A percentile compares a stretch with the other conserved stretches of the same genome.
These are phyloP conservation scores for Dictyophora rubrovolvata DNA, from an alignment of 768 basidiomycete genomes.

Conservation along the genomic window DNA sequence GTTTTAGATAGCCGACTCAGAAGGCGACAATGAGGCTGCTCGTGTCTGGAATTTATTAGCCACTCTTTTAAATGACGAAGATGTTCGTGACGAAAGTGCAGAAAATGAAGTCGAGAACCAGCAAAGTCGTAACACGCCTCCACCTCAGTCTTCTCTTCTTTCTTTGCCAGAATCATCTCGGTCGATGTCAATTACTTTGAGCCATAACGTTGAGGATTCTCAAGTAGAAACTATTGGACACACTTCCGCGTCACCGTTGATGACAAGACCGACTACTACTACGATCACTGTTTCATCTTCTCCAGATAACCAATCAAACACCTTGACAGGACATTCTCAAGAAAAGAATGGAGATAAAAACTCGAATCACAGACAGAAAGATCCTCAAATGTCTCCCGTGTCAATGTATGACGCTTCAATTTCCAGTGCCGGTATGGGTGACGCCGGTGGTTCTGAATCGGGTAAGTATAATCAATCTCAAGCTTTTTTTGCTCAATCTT, in stretches of 20 bases:
- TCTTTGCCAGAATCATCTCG: constrained; percentile 8
- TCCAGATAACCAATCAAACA: neutral
- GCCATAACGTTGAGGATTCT: neutral
- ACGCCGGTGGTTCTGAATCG: neutral
- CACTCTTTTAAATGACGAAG: neutral
- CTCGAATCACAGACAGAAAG: neutral
- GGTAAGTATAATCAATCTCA: neutral
- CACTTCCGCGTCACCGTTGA: neutral
- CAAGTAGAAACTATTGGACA: neutral
- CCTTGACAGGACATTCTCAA: neutral
- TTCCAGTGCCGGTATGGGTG: neutral
- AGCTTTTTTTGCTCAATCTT: neutral
- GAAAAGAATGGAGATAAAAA: neutral
- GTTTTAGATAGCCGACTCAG: neutral
- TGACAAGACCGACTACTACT: neutral
- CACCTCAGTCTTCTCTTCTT: constrained; percentile 19
- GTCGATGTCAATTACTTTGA: neutral
- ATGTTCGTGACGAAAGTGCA: neutral
- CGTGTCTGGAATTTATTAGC: neutral
- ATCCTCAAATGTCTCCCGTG: neutral
- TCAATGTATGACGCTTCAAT: neutral
- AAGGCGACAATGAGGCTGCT: neutral
- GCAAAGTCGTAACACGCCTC: constrained; percentile 26
- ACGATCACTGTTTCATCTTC: neutral
- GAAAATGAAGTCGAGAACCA: neutral